phyloP scores from a whole-genome alignment of 306 rosid genomes.

The Myrica gale region DNA sequence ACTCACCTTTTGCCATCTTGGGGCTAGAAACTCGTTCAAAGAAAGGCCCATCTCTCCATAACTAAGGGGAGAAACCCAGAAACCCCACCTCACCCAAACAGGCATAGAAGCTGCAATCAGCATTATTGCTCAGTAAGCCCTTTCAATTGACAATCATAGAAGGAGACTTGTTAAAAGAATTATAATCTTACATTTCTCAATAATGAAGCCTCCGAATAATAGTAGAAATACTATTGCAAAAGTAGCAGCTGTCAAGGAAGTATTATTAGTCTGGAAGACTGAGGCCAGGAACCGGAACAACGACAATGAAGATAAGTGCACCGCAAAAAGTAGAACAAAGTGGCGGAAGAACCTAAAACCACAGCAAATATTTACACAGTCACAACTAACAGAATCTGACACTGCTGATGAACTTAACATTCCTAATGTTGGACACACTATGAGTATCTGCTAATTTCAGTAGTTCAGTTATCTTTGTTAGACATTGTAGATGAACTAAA shows the following conservation, averaged over 20 bases:
- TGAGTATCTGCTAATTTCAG: not conserved
- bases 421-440: not conserved
- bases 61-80: constrained; percentile 37
- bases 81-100: constrained; percentile 37
- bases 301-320: constrained; percentile 36
- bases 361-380: constrained; percentile 1
- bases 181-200: constrained; percentile 27
- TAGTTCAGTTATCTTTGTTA: not conserved
- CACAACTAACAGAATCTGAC: not conserved
- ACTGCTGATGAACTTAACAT: not conserved
- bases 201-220: constrained; percentile 35
- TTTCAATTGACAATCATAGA: not conserved
- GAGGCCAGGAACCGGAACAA: constrained; percentile 43
- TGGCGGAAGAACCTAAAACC: constrained; percentile 40
- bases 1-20: constrained; percentile 38
- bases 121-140: not conserved
- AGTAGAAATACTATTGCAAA: not conserved
- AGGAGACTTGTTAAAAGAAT: not conserved
- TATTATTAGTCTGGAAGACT: constrained; percentile 19
- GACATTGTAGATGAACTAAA: not conserved
- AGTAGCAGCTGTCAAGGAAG: constrained; percentile 31
- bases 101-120: constrained; percentile 39
- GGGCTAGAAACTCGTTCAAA: constrained; percentile 37
- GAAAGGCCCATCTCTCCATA: constrained; percentile 40
- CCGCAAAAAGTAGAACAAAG: constrained; percentile 32